Percentiles rank a stretch among this genome's conserved stretches.
phyloP scores from a whole-genome alignment of 2,329 filamentous ascomycete genomes.

The Tetracladium maxilliforme region DNA sequence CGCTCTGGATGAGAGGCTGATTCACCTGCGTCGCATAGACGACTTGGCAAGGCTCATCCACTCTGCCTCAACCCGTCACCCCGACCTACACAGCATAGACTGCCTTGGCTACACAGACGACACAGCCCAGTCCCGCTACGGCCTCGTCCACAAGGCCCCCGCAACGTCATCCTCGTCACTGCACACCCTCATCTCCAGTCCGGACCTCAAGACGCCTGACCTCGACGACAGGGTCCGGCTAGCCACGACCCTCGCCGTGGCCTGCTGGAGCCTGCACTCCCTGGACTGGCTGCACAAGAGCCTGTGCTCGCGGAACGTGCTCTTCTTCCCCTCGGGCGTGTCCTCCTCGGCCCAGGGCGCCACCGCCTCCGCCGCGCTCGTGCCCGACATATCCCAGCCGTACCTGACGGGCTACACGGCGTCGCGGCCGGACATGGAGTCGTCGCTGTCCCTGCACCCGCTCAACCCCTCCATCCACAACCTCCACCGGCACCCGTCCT shows the following conservation, averaged over 20 bases:
- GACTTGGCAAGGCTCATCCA: slow-evolving; percentile 31
- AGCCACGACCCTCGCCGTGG: slow-evolving; percentile 24
- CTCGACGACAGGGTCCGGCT: slow-evolving; percentile 26
- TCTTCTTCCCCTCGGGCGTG: slow-evolving; percentile 26
- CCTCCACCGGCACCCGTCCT: slow-evolving; percentile 30
- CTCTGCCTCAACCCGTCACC: slow-evolving; percentile 25
- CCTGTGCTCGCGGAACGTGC: slow-evolving; percentile 20
- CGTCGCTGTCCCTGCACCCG: slow-evolving; percentile 21
- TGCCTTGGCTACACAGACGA: slow-evolving; percentile 32
- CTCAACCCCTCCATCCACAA: slow-evolving; percentile 25
- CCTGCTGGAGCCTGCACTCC: slow-evolving; percentile 33
- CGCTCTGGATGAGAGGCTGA: slow-evolving; percentile 23
- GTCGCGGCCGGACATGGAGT: slow-evolving; percentile 19
- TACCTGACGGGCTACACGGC: slow-evolving; percentile 25
- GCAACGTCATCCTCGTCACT: slow-evolving; percentile 20
- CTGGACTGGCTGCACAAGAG: slow-evolving; percentile 36
- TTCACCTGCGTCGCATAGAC: slow-evolving; percentile 27
- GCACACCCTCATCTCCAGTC: slow-evolving; percentile 20
- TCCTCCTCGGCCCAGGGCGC: slow-evolving; percentile 10
- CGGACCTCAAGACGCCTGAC: slow-evolving; percentile 26
- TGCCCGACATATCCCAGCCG: slow-evolving; percentile 22
- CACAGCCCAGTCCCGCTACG: slow-evolving; percentile 19
- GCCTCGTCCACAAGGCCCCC: slow-evolving; percentile 25
- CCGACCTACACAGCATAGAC: slow-evolving; percentile 29
- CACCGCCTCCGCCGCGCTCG: slow-evolving; percentile 13